phyloP scores from a whole-genome alignment of 2,329 filamentous ascomycete species.

The Fusarium sp. region DNA sequence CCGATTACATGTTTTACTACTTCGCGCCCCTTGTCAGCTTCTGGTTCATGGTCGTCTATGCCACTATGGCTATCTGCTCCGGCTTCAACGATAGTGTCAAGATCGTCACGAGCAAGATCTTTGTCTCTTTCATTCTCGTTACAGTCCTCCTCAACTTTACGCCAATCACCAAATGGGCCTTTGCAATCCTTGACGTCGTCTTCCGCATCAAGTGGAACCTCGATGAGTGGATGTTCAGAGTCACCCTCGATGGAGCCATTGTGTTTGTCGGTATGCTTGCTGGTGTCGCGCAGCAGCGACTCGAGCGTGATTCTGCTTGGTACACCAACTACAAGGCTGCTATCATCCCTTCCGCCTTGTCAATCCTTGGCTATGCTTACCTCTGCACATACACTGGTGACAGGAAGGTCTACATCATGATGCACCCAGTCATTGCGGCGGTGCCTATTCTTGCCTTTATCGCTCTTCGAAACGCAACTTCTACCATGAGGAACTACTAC shows the following conservation, averaged over 20 bases:
- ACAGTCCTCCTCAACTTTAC: conserved; percentile 41
- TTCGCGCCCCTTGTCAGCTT: conserved; percentile 70
- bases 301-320: conserved; percentile 31
- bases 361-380: conserved; percentile 48
- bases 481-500: conserved; percentile 33
- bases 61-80: conserved; percentile 59
- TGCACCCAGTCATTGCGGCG: conserved; percentile 65
- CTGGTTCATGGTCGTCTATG: conserved; percentile 71
- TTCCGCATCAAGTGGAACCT: conserved; percentile 63
- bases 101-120: conserved; percentile 61
- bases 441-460: conserved; percentile 66
- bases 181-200: conserved; percentile 50
- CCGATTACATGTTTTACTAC: conserved; percentile 64
- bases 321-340: conserved; percentile 39
- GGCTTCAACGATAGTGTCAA: conserved; percentile 56
- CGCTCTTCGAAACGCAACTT: conserved; percentile 60
- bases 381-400: conserved; percentile 6
- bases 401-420: conserved; percentile 56
- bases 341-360: conserved; percentile 36
- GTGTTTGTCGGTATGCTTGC: conserved; percentile 67
- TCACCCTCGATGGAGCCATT: conserved; percentile 65
- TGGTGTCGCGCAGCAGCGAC: conserved; percentile 42
- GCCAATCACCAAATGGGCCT: conserved; percentile 36
- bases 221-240: conserved; percentile 61
- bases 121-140: conserved; percentile 55